Base-by-base conservation (phyloP, 2,329 filamentous ascomycete genomes). In the Fusarium subglutinans region DNA sequence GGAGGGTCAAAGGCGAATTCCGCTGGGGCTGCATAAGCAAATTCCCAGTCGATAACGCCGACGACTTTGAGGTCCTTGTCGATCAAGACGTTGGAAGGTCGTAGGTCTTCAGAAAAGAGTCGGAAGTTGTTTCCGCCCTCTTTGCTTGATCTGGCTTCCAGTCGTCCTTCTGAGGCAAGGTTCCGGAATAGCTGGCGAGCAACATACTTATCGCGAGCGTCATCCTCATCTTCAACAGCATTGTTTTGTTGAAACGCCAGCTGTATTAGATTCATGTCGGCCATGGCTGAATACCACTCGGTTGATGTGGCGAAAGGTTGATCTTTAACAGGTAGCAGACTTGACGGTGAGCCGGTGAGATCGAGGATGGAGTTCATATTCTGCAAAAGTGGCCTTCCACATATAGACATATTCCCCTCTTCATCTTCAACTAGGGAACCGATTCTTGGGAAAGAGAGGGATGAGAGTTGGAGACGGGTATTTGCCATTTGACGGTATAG, bases 351-450 rank as follows among this genome's bases (percentile, higher is more conserved):
- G n/a, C 41, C 41, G n/a, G 41, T 44, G 0, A 44, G 41, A 44
- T 44, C 41, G 9, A 44, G 41, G 6, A 45, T 45, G 2, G 43
- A 44, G n/a, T 26, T 45, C 43, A 45, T 45, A 17, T 45, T 45
- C 43, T 45, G 17, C 15, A 26, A 9, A 18, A 45, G 43, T 45
- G 43, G 43, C 11, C 43, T 45, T 26, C 24, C 43, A 26, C 1
- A 26, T 0, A 45, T 5, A 8, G 24, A 20, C 1, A 26, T 14
- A 12, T 26, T 0, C 6, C 43, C n/a, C 6, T 45, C 6, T 9
- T 20, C 5, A 28, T 20, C n/a, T 10, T 47, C 24, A 6, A 14
- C 17, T 1, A 47, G 7, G 3, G 11, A 45, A 6, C 44, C 17
- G 1, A 14, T 14, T 18, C n/a, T 13, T 18, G n/a, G 15, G 1